Evolutionary conservation across 176 grass and related monocot species (phyloP), one percentile per base, ranked within the genome.

Genomic region (Luzula sylvatica): DNA sequence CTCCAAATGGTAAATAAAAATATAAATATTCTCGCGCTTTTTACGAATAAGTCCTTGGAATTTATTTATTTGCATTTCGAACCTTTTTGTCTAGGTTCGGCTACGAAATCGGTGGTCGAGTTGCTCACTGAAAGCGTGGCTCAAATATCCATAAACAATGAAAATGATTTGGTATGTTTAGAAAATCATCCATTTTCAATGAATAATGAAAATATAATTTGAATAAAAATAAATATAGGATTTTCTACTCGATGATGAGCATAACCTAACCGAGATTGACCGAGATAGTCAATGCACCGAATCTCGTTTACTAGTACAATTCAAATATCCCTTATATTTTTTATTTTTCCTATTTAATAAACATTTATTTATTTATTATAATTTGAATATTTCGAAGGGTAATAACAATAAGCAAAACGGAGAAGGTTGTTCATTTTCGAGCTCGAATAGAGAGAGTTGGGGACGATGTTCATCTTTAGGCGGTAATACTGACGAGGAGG

Each of bases 391-490:
- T 64, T 66, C 26, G 9, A 42, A 96, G 84, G 78, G 76, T 77
- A 86, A 49, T 45, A 64, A 96, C 2, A 79, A 55, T 30, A 68
- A 32, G 61, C 70, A 67, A 74, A 74, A 79, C 65, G 81, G 81
- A 52, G 81, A 98, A 53, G 88, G 78, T 46, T 98, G 75, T 60
- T 92, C 93, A 19, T 75, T 77, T 42, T 83, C 85, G 28, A 92
- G 93, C 44, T 98, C 93, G 40, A 98, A 90, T 20, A 69, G 78
- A 72, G 93, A 83, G 53, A 98, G 86, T 44, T 98, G 86, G 93
- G 92, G 93, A 24, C 82, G 86, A 61, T 98, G 93, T 71, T 98
- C 93, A 61, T 92, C 93, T 50, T 67, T 92, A 56, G 93, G 92
- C 5, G 93, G 68, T 38, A 67, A 68, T 23, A 98, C 85, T 65